Conservation (phyloP, 148 eudicot genomes). For the Chenopodium berlandieri region DNA sequence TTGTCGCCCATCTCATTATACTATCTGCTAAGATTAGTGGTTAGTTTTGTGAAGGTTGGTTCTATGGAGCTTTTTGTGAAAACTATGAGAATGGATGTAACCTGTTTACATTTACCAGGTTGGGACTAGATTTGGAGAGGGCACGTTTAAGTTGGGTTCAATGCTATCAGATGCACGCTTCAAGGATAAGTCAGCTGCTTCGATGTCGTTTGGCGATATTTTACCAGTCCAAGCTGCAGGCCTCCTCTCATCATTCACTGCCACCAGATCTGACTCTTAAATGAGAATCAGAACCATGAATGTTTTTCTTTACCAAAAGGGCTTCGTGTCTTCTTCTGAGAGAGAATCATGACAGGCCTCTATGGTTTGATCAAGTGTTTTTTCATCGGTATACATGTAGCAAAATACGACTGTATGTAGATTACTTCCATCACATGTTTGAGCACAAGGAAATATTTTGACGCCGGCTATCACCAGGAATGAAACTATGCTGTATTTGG, state of each 20-base stretch:
- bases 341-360: background rate
- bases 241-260: conserved; percentile 81
- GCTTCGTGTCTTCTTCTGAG: background rate
- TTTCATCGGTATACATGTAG: background rate
- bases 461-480: background rate
- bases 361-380: background rate
- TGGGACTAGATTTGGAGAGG: conserved; percentile 96
- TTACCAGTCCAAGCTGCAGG: conserved; percentile 97
- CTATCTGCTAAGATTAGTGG: no score
- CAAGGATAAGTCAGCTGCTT: conserved; percentile 59
- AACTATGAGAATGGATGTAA: conserved; percentile 5
- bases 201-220: conserved; percentile 81
- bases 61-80: background rate
- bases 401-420: background rate
- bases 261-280: conserved; percentile 76
- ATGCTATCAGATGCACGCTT: conserved; percentile 83
- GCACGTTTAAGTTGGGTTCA: conserved; percentile 85
- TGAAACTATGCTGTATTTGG: background rate
- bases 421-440: background rate
- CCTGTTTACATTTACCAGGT: conserved; percentile 48
- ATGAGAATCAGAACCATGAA: background rate
- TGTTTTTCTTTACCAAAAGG: background rate
- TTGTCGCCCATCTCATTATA: background rate
- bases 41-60: background rate
- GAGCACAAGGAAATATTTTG: background rate